Evolutionary conservation across 2,329 filamentous ascomycete species (phyloP).

Genomic region (Fusarium siculi): DNA sequence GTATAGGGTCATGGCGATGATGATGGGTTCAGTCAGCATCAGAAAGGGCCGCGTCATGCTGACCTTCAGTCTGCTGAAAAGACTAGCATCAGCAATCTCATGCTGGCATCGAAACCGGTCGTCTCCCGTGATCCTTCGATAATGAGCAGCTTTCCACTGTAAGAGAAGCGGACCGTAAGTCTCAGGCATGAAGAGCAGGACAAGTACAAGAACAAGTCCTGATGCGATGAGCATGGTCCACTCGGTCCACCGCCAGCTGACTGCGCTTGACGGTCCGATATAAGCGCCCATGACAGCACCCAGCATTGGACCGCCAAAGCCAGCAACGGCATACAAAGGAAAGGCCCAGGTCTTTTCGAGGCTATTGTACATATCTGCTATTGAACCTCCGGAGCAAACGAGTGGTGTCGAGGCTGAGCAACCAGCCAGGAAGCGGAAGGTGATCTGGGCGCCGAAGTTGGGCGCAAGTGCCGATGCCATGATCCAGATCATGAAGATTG

Average conservation of each 20-base stretch:
- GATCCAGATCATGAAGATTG: constrained; percentile 57
- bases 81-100: constrained; percentile 62
- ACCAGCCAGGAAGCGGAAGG: constrained; percentile 60
- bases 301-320: constrained; percentile 55
- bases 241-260: constrained; percentile 71
- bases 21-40: constrained; percentile 53
- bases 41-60: constrained; percentile 56
- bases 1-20: constrained; percentile 59
- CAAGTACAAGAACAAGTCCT: constrained; percentile 63
- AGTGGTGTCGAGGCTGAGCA: constrained; percentile 58
- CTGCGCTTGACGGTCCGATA: constrained; percentile 66
- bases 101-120: constrained; percentile 71
- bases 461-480: constrained; percentile 56
- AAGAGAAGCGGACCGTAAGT: constrained; percentile 69
- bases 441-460: constrained; percentile 55
- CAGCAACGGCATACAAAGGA: constrained; percentile 59
- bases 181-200: constrained; percentile 72
- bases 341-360: constrained; percentile 51
- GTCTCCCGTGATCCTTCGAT: constrained; percentile 71
- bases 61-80: constrained; percentile 63
- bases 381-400: constrained; percentile 54
- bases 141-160: constrained; percentile 66
- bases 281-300: constrained; percentile 66
- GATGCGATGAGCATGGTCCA: constrained; percentile 74
- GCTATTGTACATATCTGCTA: constrained; percentile 53